Conservation (phyloP, 2,329 filamentous ascomycete species). For the Sclerotinia borealis region DNA sequence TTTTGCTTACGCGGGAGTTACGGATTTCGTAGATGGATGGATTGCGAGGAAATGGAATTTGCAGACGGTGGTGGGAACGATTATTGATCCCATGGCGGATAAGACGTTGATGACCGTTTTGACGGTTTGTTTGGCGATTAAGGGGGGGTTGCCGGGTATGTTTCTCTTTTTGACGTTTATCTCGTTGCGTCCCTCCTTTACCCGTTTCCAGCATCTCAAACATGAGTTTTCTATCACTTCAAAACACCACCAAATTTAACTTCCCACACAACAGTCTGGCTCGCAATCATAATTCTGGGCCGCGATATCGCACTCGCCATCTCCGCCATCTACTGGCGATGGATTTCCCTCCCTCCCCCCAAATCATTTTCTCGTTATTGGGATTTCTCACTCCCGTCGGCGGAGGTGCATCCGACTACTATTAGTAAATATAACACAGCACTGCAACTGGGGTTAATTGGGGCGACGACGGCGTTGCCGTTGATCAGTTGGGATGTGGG, state of each 20-base stretch:
- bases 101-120: conserved; percentile 93
- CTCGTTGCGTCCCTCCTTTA: not conserved
- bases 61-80: conserved; percentile 87
- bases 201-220: not conserved
- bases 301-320: conserved; percentile 78
- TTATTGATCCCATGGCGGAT: conserved; percentile 96
- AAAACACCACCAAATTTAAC: not conserved
- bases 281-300: conserved; percentile 84
- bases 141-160: conserved; percentile 74
- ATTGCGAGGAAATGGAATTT: conserved; percentile 83
- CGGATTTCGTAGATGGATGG: conserved; percentile 89
- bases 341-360: conserved; percentile 85
- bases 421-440: conserved; percentile 94
- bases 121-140: conserved; percentile 76
- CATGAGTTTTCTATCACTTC: not conserved
- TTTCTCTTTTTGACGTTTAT: not conserved
- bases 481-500: conserved; percentile 57
- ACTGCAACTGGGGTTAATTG: conserved; percentile 80
- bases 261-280: conserved; percentile 55
- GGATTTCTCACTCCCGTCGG: conserved; percentile 90
- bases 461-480: conserved; percentile 74
- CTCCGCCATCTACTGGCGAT: conserved; percentile 90
- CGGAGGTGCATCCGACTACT: conserved; percentile 75
- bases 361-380: conserved; percentile 92
- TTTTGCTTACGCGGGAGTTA: conserved; percentile 89